Percentiles rank a stretch among this genome's conserved stretches.
Evolutionary conservation across 192 early-diverging fungal species (phyloP).

Genomic region (Pecoramyces ruminantium): DNA sequence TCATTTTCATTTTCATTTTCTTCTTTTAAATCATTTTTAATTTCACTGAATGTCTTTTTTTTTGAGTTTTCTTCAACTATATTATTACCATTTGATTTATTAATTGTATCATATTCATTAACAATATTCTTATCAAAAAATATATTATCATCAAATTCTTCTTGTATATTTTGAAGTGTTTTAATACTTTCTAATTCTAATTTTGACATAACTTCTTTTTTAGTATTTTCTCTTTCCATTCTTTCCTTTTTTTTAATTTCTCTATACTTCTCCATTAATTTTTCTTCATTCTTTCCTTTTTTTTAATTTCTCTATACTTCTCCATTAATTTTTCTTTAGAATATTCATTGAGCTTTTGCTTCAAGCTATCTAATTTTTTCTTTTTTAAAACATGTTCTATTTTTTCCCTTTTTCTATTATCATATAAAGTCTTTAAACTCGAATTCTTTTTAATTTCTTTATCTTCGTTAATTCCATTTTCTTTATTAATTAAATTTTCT

Average conservation of each 20-base stretch:
- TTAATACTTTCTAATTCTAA: neutral
- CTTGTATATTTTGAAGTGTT: too few species aligned
- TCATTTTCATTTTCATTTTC: too few species aligned
- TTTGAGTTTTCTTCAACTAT: too few species aligned
- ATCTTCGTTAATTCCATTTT: neutral
- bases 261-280: too few species aligned
- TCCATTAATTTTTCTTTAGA: neutral
- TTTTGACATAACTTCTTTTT: neutral
- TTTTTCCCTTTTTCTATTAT: neutral
- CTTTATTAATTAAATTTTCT: neutral
- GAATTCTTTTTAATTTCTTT: neutral
- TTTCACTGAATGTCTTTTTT: too few species aligned
- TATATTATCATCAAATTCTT: too few species aligned
- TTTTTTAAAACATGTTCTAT: neutral
- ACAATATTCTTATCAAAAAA: too few species aligned
- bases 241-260: neutral
- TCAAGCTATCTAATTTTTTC: neutral
- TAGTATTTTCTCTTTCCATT: neutral
- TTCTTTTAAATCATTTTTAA: too few species aligned
- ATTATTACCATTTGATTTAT: too few species aligned
- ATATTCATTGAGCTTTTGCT: neutral
- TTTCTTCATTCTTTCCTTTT: neutral
- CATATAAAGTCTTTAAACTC: neutral
- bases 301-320: neutral
- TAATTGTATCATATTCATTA: too few species aligned